Evolutionary conservation across 2,329 filamentous ascomycete species (phyloP), one percentile per base, ranked within the genome.

Genomic region (Cryphonectria naterciae): DNA sequence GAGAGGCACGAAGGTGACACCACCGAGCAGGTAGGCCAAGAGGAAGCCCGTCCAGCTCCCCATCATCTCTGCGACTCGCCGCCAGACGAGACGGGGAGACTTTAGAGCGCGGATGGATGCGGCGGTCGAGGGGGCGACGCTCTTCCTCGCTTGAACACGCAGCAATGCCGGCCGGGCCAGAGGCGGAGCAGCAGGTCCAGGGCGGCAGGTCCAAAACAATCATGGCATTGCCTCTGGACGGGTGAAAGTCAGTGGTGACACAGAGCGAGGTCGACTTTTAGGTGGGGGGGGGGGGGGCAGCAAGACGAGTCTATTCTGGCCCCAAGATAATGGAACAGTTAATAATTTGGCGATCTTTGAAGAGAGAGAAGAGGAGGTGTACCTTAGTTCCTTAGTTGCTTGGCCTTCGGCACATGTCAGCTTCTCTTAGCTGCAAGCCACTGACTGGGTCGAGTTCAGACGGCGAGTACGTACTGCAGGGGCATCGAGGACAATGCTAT

Each of bases 1-100:
- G 4, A 97, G 84, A 41, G 95, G 95, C 71, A 97, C 79, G 79
- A 98, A 95, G 70, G 95, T 97, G 78, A 98, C 80, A 77, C 95
- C 95, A 81, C 95, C 95, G 71, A 97, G 82, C 75, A 97, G 79
- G 85, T 97, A 98, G 79, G 92, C 87, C 78, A 92, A 80, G 74
- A 97, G 84, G 78, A 95, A 90, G 76, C 79, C 79, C 43, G 83
- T 83, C 82, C 85, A 88, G 76, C 81, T 78, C 73, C 82, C 83
- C 87, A 89, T 88, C 87, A 89, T 88, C 46, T 67, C 66, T 68
- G 63, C 25, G 37, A 35, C 35, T 52, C 37, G 68, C 46, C 60
- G n/a, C 32, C 10, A 17, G 37, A 39, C 62, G 56, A 62, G 25
- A 43, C 58, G 65, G 52, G 19, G 46, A 58, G 19, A 10, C 37